A percentile compares a stretch with the other conserved stretches of the same genome.
phyloP scores from a whole-genome alignment of 1,139 yeast genomes.

The Sugiyamaella sp. region DNA sequence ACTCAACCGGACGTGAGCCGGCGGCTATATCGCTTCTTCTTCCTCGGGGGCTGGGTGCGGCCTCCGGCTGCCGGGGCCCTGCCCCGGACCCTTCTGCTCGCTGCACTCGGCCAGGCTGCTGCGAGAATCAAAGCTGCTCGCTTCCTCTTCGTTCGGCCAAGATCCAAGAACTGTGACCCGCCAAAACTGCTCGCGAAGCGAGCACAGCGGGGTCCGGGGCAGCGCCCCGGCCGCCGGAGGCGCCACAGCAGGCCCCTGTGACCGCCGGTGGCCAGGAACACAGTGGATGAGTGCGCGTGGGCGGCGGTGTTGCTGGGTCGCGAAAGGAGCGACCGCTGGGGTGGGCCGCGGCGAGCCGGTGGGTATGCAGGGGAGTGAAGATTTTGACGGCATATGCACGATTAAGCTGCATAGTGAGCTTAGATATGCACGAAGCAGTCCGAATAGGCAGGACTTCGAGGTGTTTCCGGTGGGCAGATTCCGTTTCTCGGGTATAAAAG shows the following conservation, averaged over 20 bases:
- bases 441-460: neutral
- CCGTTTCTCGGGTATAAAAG: too few relatives aligned
- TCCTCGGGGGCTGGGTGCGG: too few relatives aligned
- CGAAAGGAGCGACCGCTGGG: too few relatives aligned
- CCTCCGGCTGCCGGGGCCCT: neutral
- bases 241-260: too few relatives aligned
- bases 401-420: constrained; percentile 3
- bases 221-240: constrained; percentile 1
- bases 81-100: neutral
- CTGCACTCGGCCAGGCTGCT: too few relatives aligned
- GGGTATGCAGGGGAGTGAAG: constrained; percentile 14
- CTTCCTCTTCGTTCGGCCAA: too few relatives aligned
- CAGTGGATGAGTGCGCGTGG: too few relatives aligned
- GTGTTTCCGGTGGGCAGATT: neutral
- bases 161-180: neutral
- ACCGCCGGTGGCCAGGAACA: too few relatives aligned
- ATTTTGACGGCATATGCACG: constrained; percentile 12
- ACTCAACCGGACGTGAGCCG: neutral
- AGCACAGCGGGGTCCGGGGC: constrained; percentile 1
- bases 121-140: too few relatives aligned
- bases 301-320: too few relatives aligned
- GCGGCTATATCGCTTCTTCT: neutral
- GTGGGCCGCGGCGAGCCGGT: constrained; percentile 3
- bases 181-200: neutral
- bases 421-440: neutral